Base-by-base conservation (phyloP, 768 basidiomycete species). In the Austroboletus eburneus region DNA sequence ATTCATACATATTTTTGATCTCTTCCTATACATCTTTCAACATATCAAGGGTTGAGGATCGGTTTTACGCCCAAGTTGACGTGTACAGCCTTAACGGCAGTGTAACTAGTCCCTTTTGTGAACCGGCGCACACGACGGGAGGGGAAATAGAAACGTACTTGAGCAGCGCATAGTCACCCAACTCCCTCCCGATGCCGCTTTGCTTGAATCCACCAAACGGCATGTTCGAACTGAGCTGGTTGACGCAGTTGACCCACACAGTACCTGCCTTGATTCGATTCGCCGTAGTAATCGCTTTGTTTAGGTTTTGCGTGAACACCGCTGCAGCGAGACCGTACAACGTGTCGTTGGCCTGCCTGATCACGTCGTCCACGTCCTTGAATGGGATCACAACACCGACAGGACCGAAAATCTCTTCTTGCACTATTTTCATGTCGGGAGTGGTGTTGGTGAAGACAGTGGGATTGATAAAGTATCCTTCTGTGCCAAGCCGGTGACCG, bases 181-280 rank as follows among this genome's bases (percentile, higher is more conserved):
- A 63, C 64, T 91, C 90, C 24, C 87, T 76, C 17, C 90, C 90
- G 18, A 90, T 82, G 49, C 88, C 89, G 30, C 79, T 82, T 58
- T 85, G 80, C 73, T 91, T 93, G 75, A 75, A 91, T 9, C 91
- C 91, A 50, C 91, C 91, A 59, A 92, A 92, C 0, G 91, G 87
- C 17, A 88, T 72, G 22, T 73, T 49, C 6, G 61, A 46, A 23
- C 59, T 20, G 23, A 63, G 42, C 24, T 57, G 52, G 45, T 71
- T 67, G 10, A 57, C 44, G 35, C 63, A 68, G 48, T 69, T 70
- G 36, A 84, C 72, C 85, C 86, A 92, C 4, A 75, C 79, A 5
- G 89, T 91, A 27, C 93, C 93, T 5, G 90, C 87, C 57, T 87
- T 77, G 49, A 97, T 70, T 48, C 68, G 74, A 62, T 90, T 82